These are phyloP conservation scores for Russula compacta DNA, from an alignment of 768 basidiomycete genomes.

Conservation along the genomic window DNA sequence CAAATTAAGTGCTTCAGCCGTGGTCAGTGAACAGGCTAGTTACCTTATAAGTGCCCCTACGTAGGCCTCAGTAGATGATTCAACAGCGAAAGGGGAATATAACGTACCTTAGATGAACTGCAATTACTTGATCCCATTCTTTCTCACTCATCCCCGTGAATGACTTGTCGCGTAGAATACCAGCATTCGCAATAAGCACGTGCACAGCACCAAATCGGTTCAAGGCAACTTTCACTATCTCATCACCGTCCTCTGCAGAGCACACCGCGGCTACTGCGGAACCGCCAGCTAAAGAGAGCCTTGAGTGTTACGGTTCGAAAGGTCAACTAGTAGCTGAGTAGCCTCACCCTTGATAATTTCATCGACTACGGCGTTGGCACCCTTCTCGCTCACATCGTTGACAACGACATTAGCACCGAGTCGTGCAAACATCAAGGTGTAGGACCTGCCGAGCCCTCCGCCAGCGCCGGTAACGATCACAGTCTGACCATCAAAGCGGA, in stretches of 20 bases:
- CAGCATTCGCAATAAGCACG: conserved; percentile 85
- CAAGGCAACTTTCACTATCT: conserved; percentile 77
- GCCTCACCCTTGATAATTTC: conserved; percentile 69
- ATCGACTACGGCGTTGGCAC: conserved; percentile 74
- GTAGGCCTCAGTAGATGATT: neutral
- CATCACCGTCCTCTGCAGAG: conserved; percentile 88
- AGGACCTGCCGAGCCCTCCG: conserved; percentile 85
- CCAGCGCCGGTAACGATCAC: conserved; percentile 94
- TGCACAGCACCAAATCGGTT: conserved; percentile 86
- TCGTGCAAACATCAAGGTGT: conserved; percentile 84
- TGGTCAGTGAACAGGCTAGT: neutral
- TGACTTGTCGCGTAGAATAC: conserved; percentile 88
- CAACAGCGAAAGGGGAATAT: neutral
- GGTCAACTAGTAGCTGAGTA: neutral
- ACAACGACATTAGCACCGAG: conserved; percentile 96
- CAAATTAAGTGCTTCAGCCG: neutral
- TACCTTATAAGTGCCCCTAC: conserved; percentile 81
- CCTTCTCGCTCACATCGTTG: conserved; percentile 88
- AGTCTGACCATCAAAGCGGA: conserved; percentile 84
- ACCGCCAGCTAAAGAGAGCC: conserved; percentile 56
- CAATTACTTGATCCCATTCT: conserved; percentile 91
- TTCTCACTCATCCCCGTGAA: conserved; percentile 82
- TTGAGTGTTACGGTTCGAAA: neutral
- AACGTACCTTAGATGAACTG: conserved; percentile 66
- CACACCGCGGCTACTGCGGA: conserved; percentile 76